A percentile compares a stretch with the other conserved stretches of the same genome.
These are phyloP conservation scores for Fusarium pininemorale DNA, from an alignment of 2,329 filamentous ascomycete genomes.

Conservation along the genomic window DNA sequence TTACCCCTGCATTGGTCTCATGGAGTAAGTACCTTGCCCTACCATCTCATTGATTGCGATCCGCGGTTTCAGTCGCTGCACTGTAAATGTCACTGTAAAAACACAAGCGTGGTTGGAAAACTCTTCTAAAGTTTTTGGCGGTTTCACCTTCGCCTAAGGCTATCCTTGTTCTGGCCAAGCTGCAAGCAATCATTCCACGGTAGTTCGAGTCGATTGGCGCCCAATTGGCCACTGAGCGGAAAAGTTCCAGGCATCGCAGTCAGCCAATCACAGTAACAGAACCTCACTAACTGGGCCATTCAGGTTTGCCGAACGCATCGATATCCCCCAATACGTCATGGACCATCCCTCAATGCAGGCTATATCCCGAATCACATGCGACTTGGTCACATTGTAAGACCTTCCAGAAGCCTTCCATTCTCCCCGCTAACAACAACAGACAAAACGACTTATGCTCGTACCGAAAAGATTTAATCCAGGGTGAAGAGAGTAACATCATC, in stretches of 20 bases:
- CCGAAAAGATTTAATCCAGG: conserved; percentile 16
- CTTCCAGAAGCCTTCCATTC: neutral
- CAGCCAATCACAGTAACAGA: neutral
- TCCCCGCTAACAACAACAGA: neutral
- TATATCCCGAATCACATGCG: conserved; percentile 20
- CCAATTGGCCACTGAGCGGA: neutral
- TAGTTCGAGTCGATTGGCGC: neutral
- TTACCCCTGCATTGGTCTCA: conserved; percentile 20
- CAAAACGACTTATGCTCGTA: conserved; percentile 25
- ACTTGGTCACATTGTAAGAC: conserved; percentile 15
- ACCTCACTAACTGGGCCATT: neutral
- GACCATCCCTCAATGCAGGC: conserved; percentile 16
- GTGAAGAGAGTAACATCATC: conserved; percentile 22
- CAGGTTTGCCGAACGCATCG: conserved; percentile 19
- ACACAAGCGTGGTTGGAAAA: neutral
- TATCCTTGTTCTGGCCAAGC: neutral
- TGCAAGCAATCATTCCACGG: neutral
- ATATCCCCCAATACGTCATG: conserved; percentile 21
- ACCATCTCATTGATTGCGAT: neutral
- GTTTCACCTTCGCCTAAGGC: neutral
- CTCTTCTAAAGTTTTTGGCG: neutral
- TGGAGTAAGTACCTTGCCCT: conserved; percentile 15
- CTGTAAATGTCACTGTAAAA: neutral
- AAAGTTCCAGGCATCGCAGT: neutral
- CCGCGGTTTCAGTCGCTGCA: neutral